phyloP scores from a whole-genome alignment of 208 protist genomes.

The Trypanosoma mega region DNA sequence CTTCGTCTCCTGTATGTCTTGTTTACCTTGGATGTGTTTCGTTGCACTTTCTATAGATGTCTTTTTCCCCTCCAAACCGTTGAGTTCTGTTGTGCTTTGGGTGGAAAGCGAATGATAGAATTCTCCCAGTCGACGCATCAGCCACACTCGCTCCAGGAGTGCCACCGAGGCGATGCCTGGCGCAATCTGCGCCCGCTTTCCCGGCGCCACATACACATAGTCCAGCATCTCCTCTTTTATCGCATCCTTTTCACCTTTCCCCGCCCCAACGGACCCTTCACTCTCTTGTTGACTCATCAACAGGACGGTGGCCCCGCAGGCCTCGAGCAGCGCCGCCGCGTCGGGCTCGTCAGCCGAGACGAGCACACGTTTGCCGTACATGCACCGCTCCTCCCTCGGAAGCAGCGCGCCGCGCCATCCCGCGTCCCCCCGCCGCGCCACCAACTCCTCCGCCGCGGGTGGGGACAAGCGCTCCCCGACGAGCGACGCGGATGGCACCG shows the following conservation, averaged over 20 bases:
- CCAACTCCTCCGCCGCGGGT: slow-evolving; percentile 1
- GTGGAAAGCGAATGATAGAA: slow-evolving; percentile 11
- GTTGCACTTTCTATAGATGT: too few relatives aligned
- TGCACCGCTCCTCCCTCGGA: slow-evolving; percentile 8
- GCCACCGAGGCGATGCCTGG: slow-evolving; percentile 28
- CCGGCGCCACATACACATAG: slow-evolving; percentile 36
- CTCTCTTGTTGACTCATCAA: background rate
- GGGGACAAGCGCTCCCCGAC: background rate
- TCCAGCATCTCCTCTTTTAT: too few relatives aligned
- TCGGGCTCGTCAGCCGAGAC: slow-evolving; percentile 8
- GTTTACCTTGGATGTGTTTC: too few relatives aligned
- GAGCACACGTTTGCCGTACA: slow-evolving; percentile 21
- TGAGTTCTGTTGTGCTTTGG: too few relatives aligned
- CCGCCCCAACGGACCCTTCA: too few relatives aligned
- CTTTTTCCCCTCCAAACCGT: too few relatives aligned
- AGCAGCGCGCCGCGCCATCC: slow-evolving; percentile 9
- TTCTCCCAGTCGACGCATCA: slow-evolving; percentile 21
- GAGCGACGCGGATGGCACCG: too few relatives aligned
- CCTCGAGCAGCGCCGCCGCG: slow-evolving; percentile 14
- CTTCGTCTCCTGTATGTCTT: too few relatives aligned
- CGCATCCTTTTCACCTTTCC: too few relatives aligned
- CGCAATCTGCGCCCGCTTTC: slow-evolving; percentile 17
- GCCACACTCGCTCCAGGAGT: slow-evolving; percentile 36
- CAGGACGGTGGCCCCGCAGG: slow-evolving; percentile 18
- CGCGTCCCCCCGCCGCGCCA: slow-evolving; percentile 5